These are phyloP conservation scores for Coelastrella sp. DNA, from an alignment of 139 green algal genomes.

Conservation along the genomic window DNA sequence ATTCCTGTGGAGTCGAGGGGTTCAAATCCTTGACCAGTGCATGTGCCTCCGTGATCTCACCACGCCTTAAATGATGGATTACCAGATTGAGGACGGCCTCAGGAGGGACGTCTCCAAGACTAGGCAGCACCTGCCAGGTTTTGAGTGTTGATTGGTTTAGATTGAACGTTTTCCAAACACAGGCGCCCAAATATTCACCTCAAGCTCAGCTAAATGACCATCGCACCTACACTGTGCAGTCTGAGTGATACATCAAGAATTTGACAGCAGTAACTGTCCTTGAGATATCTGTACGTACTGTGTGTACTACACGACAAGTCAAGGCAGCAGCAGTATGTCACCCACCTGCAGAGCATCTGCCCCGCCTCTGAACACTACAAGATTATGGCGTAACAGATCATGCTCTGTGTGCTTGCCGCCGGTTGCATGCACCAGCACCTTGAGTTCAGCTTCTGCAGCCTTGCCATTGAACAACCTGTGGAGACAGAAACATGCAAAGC, in stretches of 20 bases:
- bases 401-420: constrained; percentile 65
- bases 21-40: constrained; percentile 82
- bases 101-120: constrained; percentile 71
- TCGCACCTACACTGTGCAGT: too few species aligned
- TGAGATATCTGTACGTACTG: too few species aligned
- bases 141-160: too few species aligned
- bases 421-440: constrained; percentile 58
- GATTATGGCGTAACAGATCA: constrained; percentile 84
- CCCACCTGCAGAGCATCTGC: constrained; percentile 76
- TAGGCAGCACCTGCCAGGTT: constrained; percentile 76
- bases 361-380: constrained; percentile 82
- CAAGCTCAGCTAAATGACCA: too few species aligned
- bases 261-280: too few species aligned
- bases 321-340: too few species aligned
- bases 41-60: constrained; percentile 74
- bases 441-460: constrained; percentile 79
- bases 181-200: too few species aligned
- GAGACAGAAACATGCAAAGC: too few species aligned
- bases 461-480: constrained; percentile 75
- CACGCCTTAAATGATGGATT: constrained; percentile 79
- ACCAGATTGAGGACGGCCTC: constrained; percentile 90
- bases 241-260: too few species aligned
- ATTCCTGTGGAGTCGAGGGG: constrained; percentile 82
- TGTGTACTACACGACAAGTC: too few species aligned
- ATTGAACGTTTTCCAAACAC: too few species aligned